Conservation (phyloP, 345 rosid species). For the Physaria fendleri region DNA sequence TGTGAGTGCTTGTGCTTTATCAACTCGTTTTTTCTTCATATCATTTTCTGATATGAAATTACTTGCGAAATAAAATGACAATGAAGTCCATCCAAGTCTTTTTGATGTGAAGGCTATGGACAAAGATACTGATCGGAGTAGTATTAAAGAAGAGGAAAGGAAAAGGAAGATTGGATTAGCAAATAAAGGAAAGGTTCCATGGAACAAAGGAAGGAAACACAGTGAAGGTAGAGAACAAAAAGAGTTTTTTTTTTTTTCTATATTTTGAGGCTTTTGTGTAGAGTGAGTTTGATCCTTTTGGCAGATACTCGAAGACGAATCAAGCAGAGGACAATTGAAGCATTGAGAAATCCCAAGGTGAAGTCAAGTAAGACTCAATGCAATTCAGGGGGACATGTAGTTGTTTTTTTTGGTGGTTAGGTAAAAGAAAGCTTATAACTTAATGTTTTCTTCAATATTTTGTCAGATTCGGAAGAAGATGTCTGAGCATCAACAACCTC, state of each 20-base stretch:
- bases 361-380: constrained; percentile 64
- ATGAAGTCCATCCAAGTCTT: constrained; percentile 9
- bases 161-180: constrained; percentile 60
- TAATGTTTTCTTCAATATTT: neutral
- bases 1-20: constrained; percentile 12
- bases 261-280: neutral
- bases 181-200: constrained; percentile 74
- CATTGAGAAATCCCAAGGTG: constrained; percentile 91
- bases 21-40: neutral
- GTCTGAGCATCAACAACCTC: constrained; percentile 52
- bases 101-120: constrained; percentile 17
- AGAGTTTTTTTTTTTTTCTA: neutral
- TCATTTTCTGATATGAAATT: neutral
- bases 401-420: neutral
- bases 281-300: constrained; percentile 16
- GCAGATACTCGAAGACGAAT: constrained; percentile 69
- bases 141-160: constrained; percentile 41
- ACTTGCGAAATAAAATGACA: neutral
- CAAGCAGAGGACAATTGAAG: constrained; percentile 78
- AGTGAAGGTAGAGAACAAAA: constrained; percentile 42
- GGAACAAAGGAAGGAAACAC: constrained; percentile 82
- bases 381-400: constrained; percentile 2
- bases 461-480: constrained; percentile 76
- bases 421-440: neutral
- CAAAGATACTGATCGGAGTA: constrained; percentile 13